These are phyloP conservation scores for Trametes elegans DNA, from an alignment of 768 basidiomycete species.

Conservation along the genomic window DNA sequence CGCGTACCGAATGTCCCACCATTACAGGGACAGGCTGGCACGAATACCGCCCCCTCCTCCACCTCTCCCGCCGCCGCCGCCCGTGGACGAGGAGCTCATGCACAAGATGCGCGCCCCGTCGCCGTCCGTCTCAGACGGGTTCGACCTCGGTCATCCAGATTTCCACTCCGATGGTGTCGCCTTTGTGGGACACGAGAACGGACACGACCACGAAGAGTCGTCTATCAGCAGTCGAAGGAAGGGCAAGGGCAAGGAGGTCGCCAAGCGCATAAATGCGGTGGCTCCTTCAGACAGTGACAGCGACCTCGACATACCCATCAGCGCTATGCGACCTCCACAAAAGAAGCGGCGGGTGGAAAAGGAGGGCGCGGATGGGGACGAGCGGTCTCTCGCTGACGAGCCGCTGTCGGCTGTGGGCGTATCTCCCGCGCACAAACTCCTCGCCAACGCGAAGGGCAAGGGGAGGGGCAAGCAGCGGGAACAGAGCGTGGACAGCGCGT, in stretches of 20 bases:
- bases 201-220: slow-evolving; percentile 55
- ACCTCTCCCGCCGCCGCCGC: slow-evolving; percentile 30
- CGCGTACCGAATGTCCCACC: slow-evolving; percentile 56
- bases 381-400: slow-evolving; percentile 40
- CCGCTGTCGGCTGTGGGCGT: slow-evolving; percentile 30
- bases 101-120: slow-evolving; percentile 35
- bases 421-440: slow-evolving; percentile 29
- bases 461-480: slow-evolving; percentile 56
- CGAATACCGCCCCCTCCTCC: slow-evolving; percentile 45
- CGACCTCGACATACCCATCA: slow-evolving; percentile 49
- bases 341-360: slow-evolving; percentile 67
- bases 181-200: slow-evolving; percentile 45
- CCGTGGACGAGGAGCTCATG: slow-evolving; percentile 33
- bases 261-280: slow-evolving; percentile 50
- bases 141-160: slow-evolving; percentile 27
- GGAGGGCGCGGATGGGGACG: slow-evolving; percentile 47
- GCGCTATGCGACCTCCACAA: slow-evolving; percentile 41
- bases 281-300: slow-evolving; percentile 58
- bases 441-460: slow-evolving; percentile 48
- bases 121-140: slow-evolving; percentile 32
- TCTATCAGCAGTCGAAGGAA: slow-evolving; percentile 27
- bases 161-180: slow-evolving; percentile 18
- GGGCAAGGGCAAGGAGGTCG: slow-evolving; percentile 45
- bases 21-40: slow-evolving; percentile 50
- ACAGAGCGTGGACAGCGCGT: slow-evolving; percentile 56